Percentiles rank a stretch among this genome's conserved stretches.
These are phyloP conservation scores for Bauhinia variegata DNA, from an alignment of 306 rosid species.

Conservation along the genomic window DNA sequence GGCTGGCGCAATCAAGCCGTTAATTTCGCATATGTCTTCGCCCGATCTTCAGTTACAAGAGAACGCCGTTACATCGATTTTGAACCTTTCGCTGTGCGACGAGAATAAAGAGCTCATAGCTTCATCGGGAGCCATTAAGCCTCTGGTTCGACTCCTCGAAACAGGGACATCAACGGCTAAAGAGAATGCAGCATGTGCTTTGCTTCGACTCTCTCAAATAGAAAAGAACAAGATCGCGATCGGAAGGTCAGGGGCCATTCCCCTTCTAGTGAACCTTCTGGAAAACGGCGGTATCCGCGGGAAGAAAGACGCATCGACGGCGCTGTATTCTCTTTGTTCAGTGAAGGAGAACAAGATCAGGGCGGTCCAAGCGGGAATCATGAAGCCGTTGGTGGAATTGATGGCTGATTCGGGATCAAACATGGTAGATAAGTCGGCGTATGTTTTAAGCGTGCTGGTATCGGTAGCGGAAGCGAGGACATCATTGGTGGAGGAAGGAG, in stretches of 20 bases:
- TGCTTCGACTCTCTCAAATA: slow-evolving; percentile 67
- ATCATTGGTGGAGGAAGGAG: slow-evolving; percentile 87
- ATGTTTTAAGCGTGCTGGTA: slow-evolving; percentile 73
- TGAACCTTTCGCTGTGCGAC: slow-evolving; percentile 90
- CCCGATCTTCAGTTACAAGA: slow-evolving; percentile 86
- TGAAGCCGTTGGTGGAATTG: slow-evolving; percentile 70
- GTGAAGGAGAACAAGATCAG: slow-evolving; percentile 70
- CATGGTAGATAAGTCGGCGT: slow-evolving; percentile 86
- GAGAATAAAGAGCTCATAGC: slow-evolving; percentile 85
- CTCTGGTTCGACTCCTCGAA: slow-evolving; percentile 68
- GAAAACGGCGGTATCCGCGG: slow-evolving; percentile 65
- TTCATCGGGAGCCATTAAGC: slow-evolving; percentile 77
- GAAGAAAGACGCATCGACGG: slow-evolving; percentile 87
- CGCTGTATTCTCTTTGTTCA: slow-evolving; percentile 73
- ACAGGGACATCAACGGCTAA: slow-evolving; percentile 75
- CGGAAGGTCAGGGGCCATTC: slow-evolving; percentile 84
- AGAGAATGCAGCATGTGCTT: slow-evolving; percentile 92
- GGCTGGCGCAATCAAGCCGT: slow-evolving; percentile 83
- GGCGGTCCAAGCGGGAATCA: slow-evolving; percentile 71
- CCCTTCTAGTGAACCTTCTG: slow-evolving; percentile 65
- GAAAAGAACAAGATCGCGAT: slow-evolving; percentile 67
- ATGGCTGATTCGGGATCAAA: slow-evolving; percentile 81
- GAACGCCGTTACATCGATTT: slow-evolving; percentile 90
- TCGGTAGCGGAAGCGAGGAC: slow-evolving; percentile 67
- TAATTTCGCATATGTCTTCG: slow-evolving; percentile 66